A percentile compares a stretch with the other conserved stretches of the same genome.
phyloP scores from a whole-genome alignment of 371 early-diverging fungal species.

The Chytridium lagenaria region DNA sequence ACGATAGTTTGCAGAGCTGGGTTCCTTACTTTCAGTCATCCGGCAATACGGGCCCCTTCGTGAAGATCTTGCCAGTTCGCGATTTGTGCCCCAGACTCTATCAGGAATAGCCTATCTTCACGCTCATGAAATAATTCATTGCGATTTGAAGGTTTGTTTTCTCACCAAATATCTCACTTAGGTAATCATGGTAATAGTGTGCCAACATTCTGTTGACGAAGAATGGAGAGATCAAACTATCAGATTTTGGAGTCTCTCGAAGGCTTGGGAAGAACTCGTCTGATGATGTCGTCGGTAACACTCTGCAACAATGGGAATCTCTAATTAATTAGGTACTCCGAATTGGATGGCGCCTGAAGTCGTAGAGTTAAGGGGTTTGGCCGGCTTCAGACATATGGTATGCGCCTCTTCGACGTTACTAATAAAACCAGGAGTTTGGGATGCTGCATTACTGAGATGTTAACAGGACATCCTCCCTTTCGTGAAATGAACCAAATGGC shows the following conservation, averaged over 20 bases:
- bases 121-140: conserved; percentile 41
- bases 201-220: conserved; percentile 56
- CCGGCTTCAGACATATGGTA: conserved; percentile 88
- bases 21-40: conserved; percentile 36
- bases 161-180: conserved; percentile 50
- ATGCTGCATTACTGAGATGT: conserved; percentile 84
- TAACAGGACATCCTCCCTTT: conserved; percentile 89
- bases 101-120: conserved; percentile 50
- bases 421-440: conserved; percentile 65
- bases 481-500: conserved; percentile 78
- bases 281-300: conserved; percentile 25
- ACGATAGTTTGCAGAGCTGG: conserved; percentile 41
- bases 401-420: background rate
- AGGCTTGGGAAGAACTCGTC: conserved; percentile 18
- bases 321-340: conserved; percentile 41
- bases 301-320: too few relatives aligned
- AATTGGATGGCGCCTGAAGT: conserved; percentile 57
- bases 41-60: conserved; percentile 35
- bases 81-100: conserved; percentile 41
- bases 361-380: conserved; percentile 77
- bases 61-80: conserved; percentile 35
- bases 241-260: conserved; percentile 51
- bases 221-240: conserved; percentile 46
- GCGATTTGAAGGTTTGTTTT: conserved; percentile 49
- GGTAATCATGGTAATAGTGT: conserved; percentile 44